Base-by-base conservation (phyloP, 176 grass and related monocot genomes). In the Avena sativa region DNA sequence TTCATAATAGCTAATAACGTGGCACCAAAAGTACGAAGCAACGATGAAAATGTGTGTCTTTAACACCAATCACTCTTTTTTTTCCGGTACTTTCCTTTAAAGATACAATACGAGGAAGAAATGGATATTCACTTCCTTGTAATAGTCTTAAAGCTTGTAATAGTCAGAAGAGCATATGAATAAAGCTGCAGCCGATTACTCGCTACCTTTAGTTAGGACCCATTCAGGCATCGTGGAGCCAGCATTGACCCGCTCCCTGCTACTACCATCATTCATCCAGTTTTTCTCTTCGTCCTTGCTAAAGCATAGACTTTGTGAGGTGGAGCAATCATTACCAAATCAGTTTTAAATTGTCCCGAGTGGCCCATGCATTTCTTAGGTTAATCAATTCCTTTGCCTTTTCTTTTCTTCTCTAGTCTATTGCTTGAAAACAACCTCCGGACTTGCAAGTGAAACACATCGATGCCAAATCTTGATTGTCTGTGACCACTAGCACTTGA, bases 271-370 rank as follows among this genome's bases (percentile, higher is more conserved):
- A 84, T 81, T 76, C 23, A 9, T 14, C 40, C 15, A 53, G 20
- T 38, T 84, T 88, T 50, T 34, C n/a, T 6, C 26, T 20, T 43
- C 28, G 21, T 30, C 23, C 57, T 57, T 2, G 32, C 56, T 56
- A 28, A 79, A 73, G 65, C 86, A 53, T 81, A 60, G 76, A 43
- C 76, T 88, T 76, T 15, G 76, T 88, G 88, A 62, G 70, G 77
- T 66, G 3, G 59, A 10, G 63, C 77, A 91, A 88, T 88, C 9
- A 88, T 88, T 76, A 68, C 78, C 70, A 80, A 72, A 78, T 91
- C 71, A 46, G 43, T 71, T 88, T 64, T 64, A 80, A 85, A 56
- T 76, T 78, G 82, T 23, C 56, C 36, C 60, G 17, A 4, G 30
- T 64, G 78, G 78, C 78, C 86, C 86, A 56, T 81, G 50, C 71